Base-by-base conservation (phyloP, 2,329 filamentous ascomycete species). In the Esteya vermicola region DNA sequence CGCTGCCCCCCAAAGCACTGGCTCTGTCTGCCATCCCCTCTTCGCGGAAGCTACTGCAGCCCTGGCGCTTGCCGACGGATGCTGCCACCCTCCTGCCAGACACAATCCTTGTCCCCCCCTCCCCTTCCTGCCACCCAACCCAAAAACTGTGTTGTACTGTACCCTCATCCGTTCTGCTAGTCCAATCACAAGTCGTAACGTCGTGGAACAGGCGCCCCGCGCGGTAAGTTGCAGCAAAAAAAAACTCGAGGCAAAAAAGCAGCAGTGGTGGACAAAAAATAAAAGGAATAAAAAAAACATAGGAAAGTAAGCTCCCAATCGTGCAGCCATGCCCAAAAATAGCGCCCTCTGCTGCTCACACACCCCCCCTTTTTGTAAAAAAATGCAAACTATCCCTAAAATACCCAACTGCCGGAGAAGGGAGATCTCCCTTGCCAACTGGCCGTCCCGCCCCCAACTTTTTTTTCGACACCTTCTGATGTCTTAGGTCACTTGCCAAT, bases 151-250 rank as follows among this genome's bases (percentile, higher is more conserved):
- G 32, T 43, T 48, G 45, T 61, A 62, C 62, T 59, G 62, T 68
- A 62, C 60, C 61, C 51, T 56, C 52, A 52, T 53, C 43, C 40
- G 46, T 53, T 53, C 47, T 50, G 40, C 43, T 53, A 52, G 50
- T 61, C 68, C 69, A 73, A 72, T 73, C 68, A 72, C 66, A 60
- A 61, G 50, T 64, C 66, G 57, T 68, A 59, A 60, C 49, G 53
- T 61, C 60, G 57, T 67, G 57, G 61, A 63, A 63, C 55, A 58
- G 49, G 53, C 55, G 52, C 56, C 55, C 47, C 41, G 34, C 46
- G 42, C 43, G 32, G 41, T 36, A 46, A 32, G 22, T 37, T 33
- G 26, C 36, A 36, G 10, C 30, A 20, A 32, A 38, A 37, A 30
- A 30, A 39, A 28, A 28, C 28, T 12, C 7, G 9, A 26, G 10